Conservation (phyloP, 2,329 filamentous ascomycete genomes). For the Coniochaeta hoffmannii region DNA sequence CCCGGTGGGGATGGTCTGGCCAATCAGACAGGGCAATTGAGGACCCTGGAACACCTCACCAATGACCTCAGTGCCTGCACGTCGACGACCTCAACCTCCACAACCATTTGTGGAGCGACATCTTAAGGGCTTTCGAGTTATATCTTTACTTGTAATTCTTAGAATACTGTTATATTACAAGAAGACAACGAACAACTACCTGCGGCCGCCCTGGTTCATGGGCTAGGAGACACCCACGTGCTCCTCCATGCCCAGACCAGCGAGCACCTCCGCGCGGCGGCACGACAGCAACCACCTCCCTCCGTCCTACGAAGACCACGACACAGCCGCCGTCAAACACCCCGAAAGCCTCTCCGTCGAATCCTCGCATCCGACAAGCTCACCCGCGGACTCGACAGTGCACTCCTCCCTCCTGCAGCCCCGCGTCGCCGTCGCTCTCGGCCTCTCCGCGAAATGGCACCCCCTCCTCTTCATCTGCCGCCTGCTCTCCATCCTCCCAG, state of each 20-base stretch:
- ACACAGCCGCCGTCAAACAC: not conserved
- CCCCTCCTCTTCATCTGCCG: slow-evolving; percentile 65
- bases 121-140: too few relatives aligned
- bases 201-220: not conserved
- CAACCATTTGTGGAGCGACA: too few relatives aligned
- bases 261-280: slow-evolving; percentile 2
- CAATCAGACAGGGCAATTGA: slow-evolving; percentile 4
- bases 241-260: slow-evolving; percentile 5
- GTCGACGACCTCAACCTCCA: too few relatives aligned
- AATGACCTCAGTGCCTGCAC: not conserved
- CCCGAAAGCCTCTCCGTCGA: not conserved
- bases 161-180: too few relatives aligned
- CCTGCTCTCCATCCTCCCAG: slow-evolving; percentile 63
- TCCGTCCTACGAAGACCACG: not conserved
- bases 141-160: too few relatives aligned
- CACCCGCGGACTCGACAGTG: slow-evolving; percentile 6
- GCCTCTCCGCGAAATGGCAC: slow-evolving; percentile 66
- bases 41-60: not conserved
- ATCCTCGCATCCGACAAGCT: not conserved
- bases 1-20: not conserved
- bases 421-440: slow-evolving; percentile 69
- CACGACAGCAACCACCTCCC: not conserved
- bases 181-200: not conserved
- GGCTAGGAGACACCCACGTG: not conserved
- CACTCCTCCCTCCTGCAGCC: slow-evolving; percentile 55